Evolutionary conservation across 805 yeast species (phyloP).

Genomic region (Tetrapisispora fleetii): DNA sequence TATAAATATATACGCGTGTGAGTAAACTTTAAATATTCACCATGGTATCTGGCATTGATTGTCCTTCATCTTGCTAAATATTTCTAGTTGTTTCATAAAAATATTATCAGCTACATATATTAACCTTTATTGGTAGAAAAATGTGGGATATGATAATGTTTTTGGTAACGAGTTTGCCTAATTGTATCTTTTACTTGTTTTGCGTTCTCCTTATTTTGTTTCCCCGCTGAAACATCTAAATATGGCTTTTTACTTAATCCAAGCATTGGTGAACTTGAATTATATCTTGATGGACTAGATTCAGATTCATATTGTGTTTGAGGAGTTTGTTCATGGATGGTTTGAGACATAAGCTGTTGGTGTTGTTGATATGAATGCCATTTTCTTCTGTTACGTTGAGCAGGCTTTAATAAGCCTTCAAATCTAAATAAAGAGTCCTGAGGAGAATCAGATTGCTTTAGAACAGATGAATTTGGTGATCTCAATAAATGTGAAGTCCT

Average conservation of each 20-base stretch:
- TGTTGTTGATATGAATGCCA: conserved; percentile 21
- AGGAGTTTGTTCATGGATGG: conserved; percentile 14
- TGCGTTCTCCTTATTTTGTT: background rate
- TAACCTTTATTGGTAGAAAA: conserved; percentile 5
- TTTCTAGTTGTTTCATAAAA: background rate
- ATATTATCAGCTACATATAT: too few species aligned
- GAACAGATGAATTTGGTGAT: conserved; percentile 2
- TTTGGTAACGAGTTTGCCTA: conserved; percentile 10
- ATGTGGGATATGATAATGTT: conserved; percentile 22
- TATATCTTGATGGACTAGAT: conserved; percentile 1
- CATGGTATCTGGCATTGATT: too few species aligned
- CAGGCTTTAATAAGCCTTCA: conserved; percentile 33
- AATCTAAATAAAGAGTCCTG: conserved; percentile 37
- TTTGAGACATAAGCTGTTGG: conserved; percentile 19
- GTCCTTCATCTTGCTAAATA: too few species aligned
- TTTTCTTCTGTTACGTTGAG: conserved; percentile 29
- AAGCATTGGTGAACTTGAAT: conserved; percentile 2
- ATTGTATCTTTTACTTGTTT: conserved; percentile 1
- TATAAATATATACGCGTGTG: too few species aligned
- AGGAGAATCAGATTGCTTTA: conserved; percentile 17
- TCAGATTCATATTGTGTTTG: conserved; percentile 3
- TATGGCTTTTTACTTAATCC: background rate
- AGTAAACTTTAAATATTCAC: too few species aligned
- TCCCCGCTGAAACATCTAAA: background rate
- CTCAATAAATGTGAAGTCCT: conserved; percentile 3